Evolutionary conservation across 345 rosid genomes (phyloP).

Genomic region (Theobroma cacao): DNA sequence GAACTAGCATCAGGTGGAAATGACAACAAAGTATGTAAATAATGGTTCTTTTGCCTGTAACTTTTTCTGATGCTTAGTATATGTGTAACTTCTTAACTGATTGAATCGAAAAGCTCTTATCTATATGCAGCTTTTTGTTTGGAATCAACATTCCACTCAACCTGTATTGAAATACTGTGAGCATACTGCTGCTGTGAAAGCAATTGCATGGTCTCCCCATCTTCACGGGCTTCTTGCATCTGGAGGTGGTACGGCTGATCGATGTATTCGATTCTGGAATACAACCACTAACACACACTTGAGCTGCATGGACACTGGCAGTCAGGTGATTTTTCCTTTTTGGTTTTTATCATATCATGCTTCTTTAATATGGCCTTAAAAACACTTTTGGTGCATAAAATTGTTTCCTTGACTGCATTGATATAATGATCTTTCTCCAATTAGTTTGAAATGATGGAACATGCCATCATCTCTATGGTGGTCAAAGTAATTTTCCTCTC

Average conservation of each 20-base stretch:
- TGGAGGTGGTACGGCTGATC: constrained; percentile 98
- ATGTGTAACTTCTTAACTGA: background rate
- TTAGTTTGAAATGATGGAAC: constrained; percentile 2
- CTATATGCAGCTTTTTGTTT: constrained; percentile 78
- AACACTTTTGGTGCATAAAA: background rate
- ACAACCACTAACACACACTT: constrained; percentile 85
- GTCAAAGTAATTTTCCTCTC: background rate
- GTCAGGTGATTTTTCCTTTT: constrained; percentile 57
- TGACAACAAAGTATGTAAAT: constrained; percentile 75
- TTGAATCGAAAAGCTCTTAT: constrained; percentile 18
- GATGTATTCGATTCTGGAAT: constrained; percentile 99
- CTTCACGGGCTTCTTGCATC: constrained; percentile 97
- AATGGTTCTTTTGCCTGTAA: background rate
- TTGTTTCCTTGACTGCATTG: background rate
- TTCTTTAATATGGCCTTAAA: background rate
- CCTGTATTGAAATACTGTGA: constrained; percentile 88
- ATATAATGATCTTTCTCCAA: background rate
- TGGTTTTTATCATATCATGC: background rate
- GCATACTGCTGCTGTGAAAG: constrained; percentile 98
- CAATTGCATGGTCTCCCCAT: constrained; percentile 99
- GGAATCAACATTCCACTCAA: constrained; percentile 96
- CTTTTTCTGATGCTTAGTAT: background rate
- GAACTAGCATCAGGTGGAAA: constrained; percentile 99
- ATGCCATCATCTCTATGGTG: background rate
- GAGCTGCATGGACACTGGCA: constrained; percentile 89